phyloP scores from a whole-genome alignment of 805 yeast species.

The Pichia membranifaciens region DNA sequence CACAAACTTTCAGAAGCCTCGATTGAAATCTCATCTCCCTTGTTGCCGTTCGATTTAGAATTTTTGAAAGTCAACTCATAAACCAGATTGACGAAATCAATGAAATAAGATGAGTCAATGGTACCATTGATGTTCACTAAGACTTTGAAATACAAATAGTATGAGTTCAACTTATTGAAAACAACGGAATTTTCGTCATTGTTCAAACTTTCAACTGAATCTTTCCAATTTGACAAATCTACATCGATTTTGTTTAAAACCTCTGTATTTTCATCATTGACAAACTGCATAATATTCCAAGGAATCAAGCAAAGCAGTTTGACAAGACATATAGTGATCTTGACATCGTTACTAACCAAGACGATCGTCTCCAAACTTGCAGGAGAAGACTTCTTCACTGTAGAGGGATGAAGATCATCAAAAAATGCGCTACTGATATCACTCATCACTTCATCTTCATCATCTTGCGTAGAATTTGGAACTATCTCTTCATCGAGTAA shows the following conservation, averaged over 20 bases:
- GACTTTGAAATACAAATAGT: conserved; percentile 28
- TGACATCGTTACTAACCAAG: conserved; percentile 31
- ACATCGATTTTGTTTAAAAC: conserved; percentile 19
- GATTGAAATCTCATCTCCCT: conserved; percentile 16
- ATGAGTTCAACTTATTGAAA: conserved; percentile 26
- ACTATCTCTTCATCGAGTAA: conserved; percentile 13
- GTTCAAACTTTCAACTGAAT: conserved; percentile 15
- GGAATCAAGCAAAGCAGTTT: conserved; percentile 31
- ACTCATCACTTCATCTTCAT: conserved; percentile 4
- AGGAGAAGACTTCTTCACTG: conserved; percentile 23
- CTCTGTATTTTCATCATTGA: conserved; percentile 15
- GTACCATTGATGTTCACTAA: conserved; percentile 19
- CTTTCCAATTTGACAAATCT: conserved; percentile 25
- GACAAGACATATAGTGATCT: conserved; percentile 29
- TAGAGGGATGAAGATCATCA: not conserved
- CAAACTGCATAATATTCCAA: conserved; percentile 21
- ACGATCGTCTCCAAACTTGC: conserved; percentile 31
- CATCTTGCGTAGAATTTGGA: conserved; percentile 10
- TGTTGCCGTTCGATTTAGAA: conserved; percentile 10
- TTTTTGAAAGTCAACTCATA: conserved; percentile 20
- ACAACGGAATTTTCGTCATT: conserved; percentile 23
- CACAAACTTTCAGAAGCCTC: conserved; percentile 24
- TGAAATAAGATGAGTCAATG: conserved; percentile 19
- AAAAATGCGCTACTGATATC: not conserved
- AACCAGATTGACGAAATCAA: conserved; percentile 20